A percentile compares a stretch with the other conserved stretches of the same genome.
These are phyloP conservation scores for Penicillium atrosanguineum DNA, from an alignment of 495 filamentous ascomycete species.

Conservation along the genomic window DNA sequence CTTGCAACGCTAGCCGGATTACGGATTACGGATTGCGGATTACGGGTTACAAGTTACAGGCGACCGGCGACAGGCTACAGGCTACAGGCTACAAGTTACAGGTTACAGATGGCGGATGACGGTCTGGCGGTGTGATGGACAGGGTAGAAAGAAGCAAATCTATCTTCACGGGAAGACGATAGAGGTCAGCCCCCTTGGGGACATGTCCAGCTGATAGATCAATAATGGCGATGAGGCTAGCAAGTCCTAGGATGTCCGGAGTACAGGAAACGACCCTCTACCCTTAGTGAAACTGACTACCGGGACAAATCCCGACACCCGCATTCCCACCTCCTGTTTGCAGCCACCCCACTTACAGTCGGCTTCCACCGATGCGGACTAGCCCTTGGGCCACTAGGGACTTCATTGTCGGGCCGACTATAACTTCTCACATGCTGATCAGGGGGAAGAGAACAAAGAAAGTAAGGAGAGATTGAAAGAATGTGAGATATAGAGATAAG, in stretches of 20 bases:
- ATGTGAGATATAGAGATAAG: conserved; percentile 9
- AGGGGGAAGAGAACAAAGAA: not conserved
- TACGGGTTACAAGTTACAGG: not conserved
- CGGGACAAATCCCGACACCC: conserved; percentile 2
- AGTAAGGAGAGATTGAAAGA: conserved; percentile 2
- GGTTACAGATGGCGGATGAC: too few relatives aligned
- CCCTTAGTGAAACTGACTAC: not conserved
- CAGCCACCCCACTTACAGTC: conserved; percentile 12
- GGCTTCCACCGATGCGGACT: conserved; percentile 10
- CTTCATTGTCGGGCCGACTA: conserved; percentile 18
- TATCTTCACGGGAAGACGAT: not conserved
- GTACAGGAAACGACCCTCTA: too few relatives aligned
- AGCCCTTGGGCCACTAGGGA: conserved; percentile 13
- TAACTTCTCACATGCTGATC: conserved; percentile 12
- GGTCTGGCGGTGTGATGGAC: not conserved
- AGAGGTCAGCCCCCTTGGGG: not conserved
- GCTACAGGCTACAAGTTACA: too few relatives aligned
- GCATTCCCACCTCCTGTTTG: conserved; percentile 15
- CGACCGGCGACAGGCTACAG: too few relatives aligned
- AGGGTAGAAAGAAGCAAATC: not conserved
- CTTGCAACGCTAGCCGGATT: not conserved
- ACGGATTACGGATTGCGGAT: not conserved
- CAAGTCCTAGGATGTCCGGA: too few relatives aligned
- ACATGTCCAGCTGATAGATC: conserved; percentile 18
- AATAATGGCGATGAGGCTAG: not conserved